Percentiles rank a stretch among this genome's conserved stretches.
Conservation (phyloP, 495 filamentous ascomycete species). For the Aspergillus nanangensis region DNA sequence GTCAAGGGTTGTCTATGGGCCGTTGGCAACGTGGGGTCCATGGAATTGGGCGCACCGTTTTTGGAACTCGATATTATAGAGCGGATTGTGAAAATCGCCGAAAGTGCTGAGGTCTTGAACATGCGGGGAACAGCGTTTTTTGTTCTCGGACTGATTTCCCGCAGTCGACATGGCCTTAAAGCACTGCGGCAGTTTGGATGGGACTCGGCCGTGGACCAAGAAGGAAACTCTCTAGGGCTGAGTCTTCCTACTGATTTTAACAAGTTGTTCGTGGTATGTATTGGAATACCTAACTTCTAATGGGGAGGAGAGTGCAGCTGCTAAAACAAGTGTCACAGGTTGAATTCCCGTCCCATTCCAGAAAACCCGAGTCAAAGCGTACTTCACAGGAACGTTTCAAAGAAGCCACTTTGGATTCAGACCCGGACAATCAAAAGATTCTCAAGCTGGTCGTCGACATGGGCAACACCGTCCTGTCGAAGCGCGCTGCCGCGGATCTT, state of each 20-base stretch:
- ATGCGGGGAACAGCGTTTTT: constrained; percentile 95
- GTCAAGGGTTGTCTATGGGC: constrained; percentile 98
- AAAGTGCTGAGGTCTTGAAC: constrained; percentile 80
- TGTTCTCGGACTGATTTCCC: constrained; percentile 85
- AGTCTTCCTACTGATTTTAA: constrained; percentile 77
- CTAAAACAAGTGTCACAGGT: constrained; percentile 16
- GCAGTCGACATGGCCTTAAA: constrained; percentile 87
- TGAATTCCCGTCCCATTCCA: constrained; percentile 32
- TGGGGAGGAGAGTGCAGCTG: not conserved
- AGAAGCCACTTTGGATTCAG: constrained; percentile 52
- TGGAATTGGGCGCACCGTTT: constrained; percentile 95
- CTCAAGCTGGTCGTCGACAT: constrained; percentile 77
- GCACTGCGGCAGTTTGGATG: constrained; percentile 83
- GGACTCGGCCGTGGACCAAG: constrained; percentile 82
- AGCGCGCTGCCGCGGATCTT: constrained; percentile 70
- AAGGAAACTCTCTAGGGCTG: constrained; percentile 79
- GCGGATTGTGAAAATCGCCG: constrained; percentile 80
- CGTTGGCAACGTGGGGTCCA: constrained; percentile 94
- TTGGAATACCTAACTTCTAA: constrained; percentile 7
- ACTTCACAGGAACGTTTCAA: constrained; percentile 37
- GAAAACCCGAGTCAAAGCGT: constrained; percentile 31
- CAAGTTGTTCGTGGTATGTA: constrained; percentile 65
- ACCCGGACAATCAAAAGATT: constrained; percentile 67
- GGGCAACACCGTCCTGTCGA: constrained; percentile 83
- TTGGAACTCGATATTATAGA: constrained; percentile 80